These are phyloP conservation scores for Candida loeiensis DNA, from an alignment of 805 yeast species.

Conservation along the genomic window DNA sequence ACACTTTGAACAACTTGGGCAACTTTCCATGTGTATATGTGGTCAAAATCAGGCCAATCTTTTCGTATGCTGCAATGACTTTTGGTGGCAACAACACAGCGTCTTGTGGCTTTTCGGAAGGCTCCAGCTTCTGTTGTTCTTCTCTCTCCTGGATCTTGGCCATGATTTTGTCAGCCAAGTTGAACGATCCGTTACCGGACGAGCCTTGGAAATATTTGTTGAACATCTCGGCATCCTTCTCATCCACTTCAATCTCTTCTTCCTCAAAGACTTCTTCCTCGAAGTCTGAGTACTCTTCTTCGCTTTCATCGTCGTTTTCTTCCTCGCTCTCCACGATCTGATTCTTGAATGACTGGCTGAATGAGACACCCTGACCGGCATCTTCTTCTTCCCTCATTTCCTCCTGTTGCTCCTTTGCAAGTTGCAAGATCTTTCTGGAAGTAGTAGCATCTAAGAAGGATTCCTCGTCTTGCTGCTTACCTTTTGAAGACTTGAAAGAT, in stretches of 20 bases:
- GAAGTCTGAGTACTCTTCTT: constrained; percentile 54
- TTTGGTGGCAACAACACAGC: constrained; percentile 91
- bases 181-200: constrained; percentile 43
- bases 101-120: constrained; percentile 32
- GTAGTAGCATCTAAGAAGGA: constrained; percentile 74
- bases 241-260: constrained; percentile 67
- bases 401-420: constrained; percentile 91
- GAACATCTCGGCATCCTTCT: constrained; percentile 79
- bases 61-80: constrained; percentile 90
- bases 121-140: constrained; percentile 11
- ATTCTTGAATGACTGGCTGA: constrained; percentile 21
- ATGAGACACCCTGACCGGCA: constrained; percentile 20
- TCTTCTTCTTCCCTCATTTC: constrained; percentile 73
- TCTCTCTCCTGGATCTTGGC: constrained; percentile 82
- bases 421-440: constrained; percentile 79
- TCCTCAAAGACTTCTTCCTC: constrained; percentile 50
- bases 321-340: constrained; percentile 22
- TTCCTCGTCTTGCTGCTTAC: constrained; percentile 47
- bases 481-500: constrained; percentile 20
- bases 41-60: constrained; percentile 81
- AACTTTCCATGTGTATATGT: constrained; percentile 94
- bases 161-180: constrained; percentile 90
- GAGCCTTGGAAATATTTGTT: constrained; percentile 61
- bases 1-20: constrained; percentile 93
- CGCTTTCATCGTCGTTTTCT: constrained; percentile 38